Conservation (phyloP, 768 basidiomycete genomes). For the Boletus rufocinnamomeus region DNA sequence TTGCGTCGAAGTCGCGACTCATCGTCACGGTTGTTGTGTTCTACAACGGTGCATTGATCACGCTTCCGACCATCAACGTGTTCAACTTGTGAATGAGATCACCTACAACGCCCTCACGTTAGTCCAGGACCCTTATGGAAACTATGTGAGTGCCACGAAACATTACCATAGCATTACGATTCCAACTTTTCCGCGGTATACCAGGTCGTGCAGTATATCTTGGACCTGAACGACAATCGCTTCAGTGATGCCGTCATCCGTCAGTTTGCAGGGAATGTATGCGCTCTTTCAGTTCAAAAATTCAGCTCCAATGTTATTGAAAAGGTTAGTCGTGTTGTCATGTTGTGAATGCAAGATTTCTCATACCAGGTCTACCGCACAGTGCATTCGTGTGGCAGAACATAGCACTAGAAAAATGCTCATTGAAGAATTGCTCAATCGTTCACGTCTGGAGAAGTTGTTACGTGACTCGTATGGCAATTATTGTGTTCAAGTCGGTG, state of each 20-base stretch:
- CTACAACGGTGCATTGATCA: constrained; percentile 98
- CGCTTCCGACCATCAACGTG: constrained; percentile 91
- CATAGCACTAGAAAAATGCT: constrained; percentile 91
- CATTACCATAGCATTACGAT: not conserved
- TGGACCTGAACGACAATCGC: constrained; percentile 96
- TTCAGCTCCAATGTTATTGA: constrained; percentile 99
- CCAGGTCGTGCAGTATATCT: constrained; percentile 97
- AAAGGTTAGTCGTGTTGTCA: constrained; percentile 55
- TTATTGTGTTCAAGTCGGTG: constrained; percentile 84
- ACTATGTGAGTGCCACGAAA: constrained; percentile 61
- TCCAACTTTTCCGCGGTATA: constrained; percentile 7
- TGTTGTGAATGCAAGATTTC: not conserved
- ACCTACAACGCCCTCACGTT: constrained; percentile 97
- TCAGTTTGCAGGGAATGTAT: constrained; percentile 97
- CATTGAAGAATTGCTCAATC: constrained; percentile 93
- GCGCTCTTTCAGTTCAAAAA: constrained; percentile 96
- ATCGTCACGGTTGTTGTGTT: constrained; percentile 98
- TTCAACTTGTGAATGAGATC: constrained; percentile 98
- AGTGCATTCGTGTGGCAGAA: constrained; percentile 93
- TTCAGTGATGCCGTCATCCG: constrained; percentile 98
- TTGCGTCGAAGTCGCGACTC: constrained; percentile 97
- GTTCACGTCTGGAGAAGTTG: constrained; percentile 92
- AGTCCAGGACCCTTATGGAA: constrained; percentile 96
- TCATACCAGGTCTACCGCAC: constrained; percentile 1
- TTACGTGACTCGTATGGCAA: constrained; percentile 96